Evolutionary conservation across 257 asterid species (phyloP), one percentile per base, ranked within the genome.

Genomic region (Ilex aquifolium): DNA sequence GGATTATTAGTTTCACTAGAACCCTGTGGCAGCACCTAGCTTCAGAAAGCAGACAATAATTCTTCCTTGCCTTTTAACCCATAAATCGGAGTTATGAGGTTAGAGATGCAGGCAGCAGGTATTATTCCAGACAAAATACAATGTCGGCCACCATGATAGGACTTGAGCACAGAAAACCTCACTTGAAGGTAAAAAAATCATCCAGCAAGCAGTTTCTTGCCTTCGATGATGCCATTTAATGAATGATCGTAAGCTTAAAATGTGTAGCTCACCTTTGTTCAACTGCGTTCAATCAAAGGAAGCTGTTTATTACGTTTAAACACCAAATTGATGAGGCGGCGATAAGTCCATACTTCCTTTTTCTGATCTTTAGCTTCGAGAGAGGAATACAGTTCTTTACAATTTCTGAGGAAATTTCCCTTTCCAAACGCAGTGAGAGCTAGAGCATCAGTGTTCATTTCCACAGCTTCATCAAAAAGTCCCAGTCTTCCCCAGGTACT

Each of bases 391-490:
- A 74, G 49, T 44, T 65, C 59, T 66, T 69, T 72, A 56, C 63
- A 48, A 50, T 30, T 52, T 56, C 31, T 61, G n/a, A 69, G 54
- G 54, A 74, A 74, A 56, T 65, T 52, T 13, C 79, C 79, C 63
- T 69, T 74, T n/a, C 79, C 72, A 69, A 74, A 74, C 44, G 75
- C 71, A 56, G 65, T 12, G 17, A 69, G 68, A 57, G 69, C 79
- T 50, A 74, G 74, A 29, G 59, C 55, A 51, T 74, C 79, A 36
- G 79, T 69, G 52, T 65, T 31, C 65, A 74, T 27, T 50, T 60
- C 72, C 16, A 69, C 65, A 1, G 30, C 57, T 2, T 56, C 68
- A 32, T 74, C 62, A 32, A 74, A 65, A 57, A 60, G 50, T 57
- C 75, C 79, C 30, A 61, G 39, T 56, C 66, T 64, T 32, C 54